phyloP scores from a whole-genome alignment of 1,284 basidiomycete species.

The Tilletiopsis washingtonensis region DNA sequence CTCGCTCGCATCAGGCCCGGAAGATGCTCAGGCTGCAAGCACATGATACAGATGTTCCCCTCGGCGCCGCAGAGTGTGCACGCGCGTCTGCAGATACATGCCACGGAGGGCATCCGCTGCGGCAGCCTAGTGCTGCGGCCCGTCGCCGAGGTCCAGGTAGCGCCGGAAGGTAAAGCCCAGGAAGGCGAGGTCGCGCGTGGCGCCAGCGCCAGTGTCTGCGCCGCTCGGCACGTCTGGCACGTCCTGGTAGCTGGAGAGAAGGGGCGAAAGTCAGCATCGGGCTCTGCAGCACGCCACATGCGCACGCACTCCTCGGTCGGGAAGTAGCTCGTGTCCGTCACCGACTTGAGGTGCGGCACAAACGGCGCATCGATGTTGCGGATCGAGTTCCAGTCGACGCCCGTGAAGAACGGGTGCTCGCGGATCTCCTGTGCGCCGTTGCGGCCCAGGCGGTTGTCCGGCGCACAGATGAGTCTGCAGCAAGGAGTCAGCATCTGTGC shows the following conservation, averaged over 20 bases:
- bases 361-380: conserved; percentile 91
- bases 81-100: too few species aligned
- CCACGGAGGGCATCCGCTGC: too few species aligned
- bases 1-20: too few species aligned
- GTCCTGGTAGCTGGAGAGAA: conserved; percentile 57
- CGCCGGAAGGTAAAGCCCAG: conserved; percentile 43
- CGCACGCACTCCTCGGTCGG: conserved; percentile 68
- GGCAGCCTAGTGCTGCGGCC: too few species aligned
- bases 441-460: conserved; percentile 61
- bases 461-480: conserved; percentile 86
- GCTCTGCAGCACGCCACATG: not conserved
- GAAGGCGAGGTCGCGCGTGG: conserved; percentile 44
- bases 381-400: conserved; percentile 86
- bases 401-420: conserved; percentile 87
- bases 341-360: conserved; percentile 71
- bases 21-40: too few species aligned
- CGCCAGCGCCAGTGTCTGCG: conserved; percentile 31
- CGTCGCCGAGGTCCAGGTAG: too few species aligned
- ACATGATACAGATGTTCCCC: too few species aligned
- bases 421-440: conserved; percentile 76
- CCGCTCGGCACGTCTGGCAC: conserved; percentile 55
- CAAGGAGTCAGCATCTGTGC: too few species aligned
- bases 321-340: conserved; percentile 94
- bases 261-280: not conserved
- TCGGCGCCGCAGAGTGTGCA: too few species aligned